A percentile compares a stretch with the other conserved stretches of the same genome.
Conservation (phyloP, 495 filamentous ascomycete species). For the Tuber indicum region DNA sequence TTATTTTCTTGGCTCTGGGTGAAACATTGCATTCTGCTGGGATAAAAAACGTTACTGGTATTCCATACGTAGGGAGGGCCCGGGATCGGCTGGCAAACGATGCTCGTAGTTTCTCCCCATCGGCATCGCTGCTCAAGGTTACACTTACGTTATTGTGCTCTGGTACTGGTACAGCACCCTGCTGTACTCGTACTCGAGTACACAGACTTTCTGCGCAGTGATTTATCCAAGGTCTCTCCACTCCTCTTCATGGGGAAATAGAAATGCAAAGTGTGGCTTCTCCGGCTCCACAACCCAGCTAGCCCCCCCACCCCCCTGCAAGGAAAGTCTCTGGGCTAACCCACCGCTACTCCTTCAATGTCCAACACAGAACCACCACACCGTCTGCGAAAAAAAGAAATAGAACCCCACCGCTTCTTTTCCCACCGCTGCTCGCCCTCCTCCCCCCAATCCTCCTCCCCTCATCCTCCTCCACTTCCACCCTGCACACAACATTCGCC, state of each 20-base stretch:
- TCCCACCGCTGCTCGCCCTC: constrained; percentile 17
- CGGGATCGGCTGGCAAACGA: too few species aligned
- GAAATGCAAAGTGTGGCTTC: constrained; percentile 4
- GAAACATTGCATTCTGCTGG: too few species aligned
- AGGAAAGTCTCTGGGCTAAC: neutral
- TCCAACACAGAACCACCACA: constrained; percentile 24
- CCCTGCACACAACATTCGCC: constrained; percentile 19
- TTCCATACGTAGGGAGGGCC: too few species aligned
- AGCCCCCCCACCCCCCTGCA: constrained; percentile 14
- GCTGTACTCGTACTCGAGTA: too few species aligned
- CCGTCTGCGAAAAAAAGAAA: constrained; percentile 20
- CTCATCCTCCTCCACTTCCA: constrained; percentile 3
- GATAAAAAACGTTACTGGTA: too few species aligned
- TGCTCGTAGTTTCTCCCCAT: too few species aligned
- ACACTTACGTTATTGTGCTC: neutral
- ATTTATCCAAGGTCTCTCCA: neutral
- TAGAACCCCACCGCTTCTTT: constrained; percentile 30
- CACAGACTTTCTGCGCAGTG: neutral
- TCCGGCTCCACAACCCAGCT: constrained; percentile 19
- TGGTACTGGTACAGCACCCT: neutral
- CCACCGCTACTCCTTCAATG: neutral
- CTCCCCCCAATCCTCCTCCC: constrained; percentile 13
- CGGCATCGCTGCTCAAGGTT: neutral
- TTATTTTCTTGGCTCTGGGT: too few species aligned
- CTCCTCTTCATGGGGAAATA: constrained; percentile 7